Percentiles rank a stretch among this genome's conserved stretches.
Evolutionary conservation across 1,139 yeast genomes (phyloP).

Genomic region (Lodderomyces orthopsilosis): DNA sequence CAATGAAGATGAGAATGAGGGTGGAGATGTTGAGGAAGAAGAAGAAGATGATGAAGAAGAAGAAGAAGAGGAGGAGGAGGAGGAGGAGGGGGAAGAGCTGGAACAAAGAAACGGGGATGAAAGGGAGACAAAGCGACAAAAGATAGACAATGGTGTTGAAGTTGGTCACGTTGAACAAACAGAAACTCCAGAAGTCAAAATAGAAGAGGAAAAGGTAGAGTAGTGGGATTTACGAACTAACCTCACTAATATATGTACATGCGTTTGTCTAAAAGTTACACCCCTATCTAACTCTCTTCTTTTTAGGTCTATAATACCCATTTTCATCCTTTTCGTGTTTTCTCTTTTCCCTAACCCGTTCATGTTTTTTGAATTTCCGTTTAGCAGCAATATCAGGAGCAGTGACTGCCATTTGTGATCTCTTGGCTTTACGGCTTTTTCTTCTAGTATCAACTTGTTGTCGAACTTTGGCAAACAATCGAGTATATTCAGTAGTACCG

Average conservation of each 20-base stretch:
- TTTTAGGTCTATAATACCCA: slow-evolving; percentile 70
- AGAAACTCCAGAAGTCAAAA: neutral
- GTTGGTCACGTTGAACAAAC: neutral
- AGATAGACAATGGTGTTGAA: neutral
- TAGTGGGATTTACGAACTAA: slow-evolving; percentile 10
- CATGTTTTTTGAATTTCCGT: slow-evolving; percentile 74
- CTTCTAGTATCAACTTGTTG: slow-evolving; percentile 60
- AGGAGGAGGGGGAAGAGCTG: slow-evolving; percentile 17
- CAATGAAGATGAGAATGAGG: slow-evolving; percentile 14
- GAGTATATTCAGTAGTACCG: slow-evolving; percentile 72
- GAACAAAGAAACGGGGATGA: slow-evolving; percentile 7
- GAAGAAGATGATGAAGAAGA: slow-evolving; percentile 5
- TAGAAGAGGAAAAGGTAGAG: neutral
- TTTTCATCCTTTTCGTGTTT: slow-evolving; percentile 71
- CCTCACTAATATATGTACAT: slow-evolving; percentile 1
- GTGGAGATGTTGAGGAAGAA: slow-evolving; percentile 12
- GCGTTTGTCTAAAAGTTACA: neutral
- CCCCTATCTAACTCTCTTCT: slow-evolving; percentile 27
- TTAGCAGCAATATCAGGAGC: slow-evolving; percentile 82
- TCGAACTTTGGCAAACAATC: slow-evolving; percentile 61
- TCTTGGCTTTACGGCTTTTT: slow-evolving; percentile 69
- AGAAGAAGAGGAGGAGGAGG: slow-evolving; percentile 14
- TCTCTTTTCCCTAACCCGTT: slow-evolving; percentile 71
- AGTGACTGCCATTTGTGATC: slow-evolving; percentile 72
- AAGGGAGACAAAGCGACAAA: slow-evolving; percentile 4